These are phyloP conservation scores for Benincasa hispida DNA, from an alignment of 306 rosid genomes.

Conservation along the genomic window DNA sequence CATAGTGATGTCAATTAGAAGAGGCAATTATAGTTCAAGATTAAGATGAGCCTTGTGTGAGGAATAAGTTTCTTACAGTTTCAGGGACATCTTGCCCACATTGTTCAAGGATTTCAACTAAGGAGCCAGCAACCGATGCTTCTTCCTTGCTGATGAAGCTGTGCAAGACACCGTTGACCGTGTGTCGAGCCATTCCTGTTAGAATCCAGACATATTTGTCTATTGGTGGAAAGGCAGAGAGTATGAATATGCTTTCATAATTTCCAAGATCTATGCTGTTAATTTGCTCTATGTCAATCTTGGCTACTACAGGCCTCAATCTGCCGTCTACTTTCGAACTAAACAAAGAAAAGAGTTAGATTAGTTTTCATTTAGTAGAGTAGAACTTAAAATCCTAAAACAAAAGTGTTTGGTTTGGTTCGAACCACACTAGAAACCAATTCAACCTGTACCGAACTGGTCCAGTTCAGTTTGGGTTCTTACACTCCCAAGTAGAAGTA, in stretches of 20 bases:
- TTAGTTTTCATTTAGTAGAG: neutral
- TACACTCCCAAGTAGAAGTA: too few relatives aligned
- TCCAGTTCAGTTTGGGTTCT: too few relatives aligned
- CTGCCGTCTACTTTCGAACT: conserved; percentile 23
- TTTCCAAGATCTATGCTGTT: conserved; percentile 25
- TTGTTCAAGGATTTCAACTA: conserved; percentile 38
- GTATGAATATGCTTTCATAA: conserved; percentile 35
- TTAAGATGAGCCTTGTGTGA: neutral
- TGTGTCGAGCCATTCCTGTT: conserved; percentile 47
- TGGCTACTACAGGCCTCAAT: conserved; percentile 18
- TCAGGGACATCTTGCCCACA: conserved; percentile 53
- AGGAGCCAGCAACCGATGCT: conserved; percentile 28
- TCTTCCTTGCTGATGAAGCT: conserved; percentile 37
- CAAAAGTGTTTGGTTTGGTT: too few relatives aligned
- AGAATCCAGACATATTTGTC: conserved; percentile 30
- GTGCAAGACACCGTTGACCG: conserved; percentile 42
- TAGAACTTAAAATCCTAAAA: too few relatives aligned
- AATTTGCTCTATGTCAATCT: conserved; percentile 28
- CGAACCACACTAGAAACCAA: too few relatives aligned
- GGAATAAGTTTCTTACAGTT: conserved; percentile 30
- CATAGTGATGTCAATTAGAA: neutral
- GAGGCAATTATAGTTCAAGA: neutral
- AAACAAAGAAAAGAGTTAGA: conserved; percentile 8
- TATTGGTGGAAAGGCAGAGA: conserved; percentile 30
- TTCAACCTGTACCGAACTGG: too few relatives aligned